Base-by-base conservation (phyloP, 805 yeast species). In the Jamesozyma piceae region DNA sequence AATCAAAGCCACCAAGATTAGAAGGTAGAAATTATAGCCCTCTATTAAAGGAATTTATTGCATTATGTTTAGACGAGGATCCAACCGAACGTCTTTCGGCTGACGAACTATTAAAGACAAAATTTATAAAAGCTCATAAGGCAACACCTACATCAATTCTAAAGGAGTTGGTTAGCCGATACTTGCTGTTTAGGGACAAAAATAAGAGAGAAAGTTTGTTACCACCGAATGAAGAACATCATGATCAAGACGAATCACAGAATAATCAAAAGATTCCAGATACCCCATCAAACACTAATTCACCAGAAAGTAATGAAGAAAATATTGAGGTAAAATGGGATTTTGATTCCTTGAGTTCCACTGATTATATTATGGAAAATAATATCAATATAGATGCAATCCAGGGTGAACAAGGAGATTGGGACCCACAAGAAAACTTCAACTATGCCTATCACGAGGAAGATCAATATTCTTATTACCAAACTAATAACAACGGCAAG, bases 1-100 rank as follows among this genome's bases (percentile, higher is more conserved):
- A 88, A 50, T 86, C 85, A 51, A 85, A 89, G 42, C 98, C 99
- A 4, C 95, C 98, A 3, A 73, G 98, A 47, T 67, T 92, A 43
- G 98, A 92, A 58, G 97, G 97, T 6, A 68, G 89, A 41, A 85
- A 80, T 46, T 87, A 85, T 59, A 76, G 95, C 0, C 60, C 83
- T 0, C 62, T 73, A 2, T 66, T 92, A 43, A 92, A 89, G 53
- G 97, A 92, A 58, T 77, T 87, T 43, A 80, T 94, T 41, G 96
- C 98, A 0, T 66, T 82, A 37, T 90, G 97, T 64, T 69, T 92
- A 35, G 97, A 94, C 60, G 98, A 94, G 62, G 85, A 83, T 45
- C 95, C 97, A 0, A 81, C 77, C 14, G 94, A 85, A 55, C 71
- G 99, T 52, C 83, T 90, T 0, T 68, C 76, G 35, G 97, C 97